These are phyloP conservation scores for Alternaria ethzedia DNA, from an alignment of 2,329 filamentous ascomycete genomes.

Conservation along the genomic window DNA sequence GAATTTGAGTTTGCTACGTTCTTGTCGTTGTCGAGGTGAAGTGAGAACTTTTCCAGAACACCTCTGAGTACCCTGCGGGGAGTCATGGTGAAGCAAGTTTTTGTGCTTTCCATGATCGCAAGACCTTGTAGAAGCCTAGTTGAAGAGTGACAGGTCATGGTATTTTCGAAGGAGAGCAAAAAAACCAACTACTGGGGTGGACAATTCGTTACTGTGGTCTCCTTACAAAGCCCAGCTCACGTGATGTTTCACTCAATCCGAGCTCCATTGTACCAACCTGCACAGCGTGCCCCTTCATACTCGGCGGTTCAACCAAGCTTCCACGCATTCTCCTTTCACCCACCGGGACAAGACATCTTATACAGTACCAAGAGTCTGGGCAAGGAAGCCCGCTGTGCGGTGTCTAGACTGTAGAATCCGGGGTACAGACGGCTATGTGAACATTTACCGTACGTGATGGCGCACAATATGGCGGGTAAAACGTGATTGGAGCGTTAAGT, in stretches of 20 bases:
- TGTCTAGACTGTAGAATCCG: slow-evolving; percentile 14
- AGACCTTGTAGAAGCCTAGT: not conserved
- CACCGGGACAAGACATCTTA: slow-evolving; percentile 35
- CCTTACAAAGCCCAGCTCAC: not conserved
- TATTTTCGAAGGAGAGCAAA: too few relatives aligned
- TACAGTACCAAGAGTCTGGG: slow-evolving; percentile 26
- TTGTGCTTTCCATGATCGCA: not conserved
- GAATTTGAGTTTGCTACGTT: not conserved
- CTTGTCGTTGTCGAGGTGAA: not conserved
- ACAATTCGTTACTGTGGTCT: not conserved
- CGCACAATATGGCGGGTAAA: slow-evolving; percentile 19
- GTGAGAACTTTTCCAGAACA: not conserved
- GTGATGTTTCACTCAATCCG: not conserved
- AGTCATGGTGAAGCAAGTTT: not conserved
- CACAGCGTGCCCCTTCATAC: slow-evolving; percentile 5
- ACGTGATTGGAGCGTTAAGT: slow-evolving; percentile 13
- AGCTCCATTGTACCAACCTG: not conserved
- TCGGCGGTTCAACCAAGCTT: slow-evolving; percentile 20
- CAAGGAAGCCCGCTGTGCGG: slow-evolving; percentile 6
- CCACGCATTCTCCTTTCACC: slow-evolving; percentile 21
- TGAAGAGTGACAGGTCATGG: not conserved
- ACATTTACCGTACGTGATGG: slow-evolving; percentile 1
- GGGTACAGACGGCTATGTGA: slow-evolving; percentile 22
- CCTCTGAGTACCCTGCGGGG: not conserved
- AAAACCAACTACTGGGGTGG: not conserved